Conservation (phyloP, 257 asterid species). For the Ajuga chamaepitys region DNA sequence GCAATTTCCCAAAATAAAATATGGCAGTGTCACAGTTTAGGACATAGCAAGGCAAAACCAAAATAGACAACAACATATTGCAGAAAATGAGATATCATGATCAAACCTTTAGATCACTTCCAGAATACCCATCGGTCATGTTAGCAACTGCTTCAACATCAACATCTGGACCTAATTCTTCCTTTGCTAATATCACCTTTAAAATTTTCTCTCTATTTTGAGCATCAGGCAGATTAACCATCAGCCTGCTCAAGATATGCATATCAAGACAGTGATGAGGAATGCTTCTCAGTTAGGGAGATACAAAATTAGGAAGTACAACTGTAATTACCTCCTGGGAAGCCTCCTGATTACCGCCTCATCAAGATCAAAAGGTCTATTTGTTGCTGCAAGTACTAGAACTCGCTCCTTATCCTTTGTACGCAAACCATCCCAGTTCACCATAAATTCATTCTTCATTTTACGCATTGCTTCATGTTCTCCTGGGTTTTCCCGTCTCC, state of each 20-base stretch:
- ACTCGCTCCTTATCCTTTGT: conserved; percentile 46
- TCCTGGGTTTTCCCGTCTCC: conserved; percentile 37
- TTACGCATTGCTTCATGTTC: conserved; percentile 50
- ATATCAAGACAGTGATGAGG: neutral
- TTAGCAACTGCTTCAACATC: conserved; percentile 41
- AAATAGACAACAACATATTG: neutral
- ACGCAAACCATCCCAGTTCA: conserved; percentile 50
- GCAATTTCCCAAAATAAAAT: neutral
- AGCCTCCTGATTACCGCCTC: conserved; percentile 60
- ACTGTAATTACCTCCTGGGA: conserved; percentile 34
- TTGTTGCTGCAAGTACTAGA: conserved; percentile 51
- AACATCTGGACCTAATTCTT: conserved; percentile 29
- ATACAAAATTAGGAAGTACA: neutral
- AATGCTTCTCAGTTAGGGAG: neutral
- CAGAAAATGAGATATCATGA: neutral
- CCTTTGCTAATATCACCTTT: conserved; percentile 37
- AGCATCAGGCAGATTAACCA: conserved; percentile 45
- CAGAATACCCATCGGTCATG: conserved; percentile 51
- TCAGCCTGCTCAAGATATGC: conserved; percentile 31
- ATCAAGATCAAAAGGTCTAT: conserved; percentile 51
- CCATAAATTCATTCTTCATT: conserved; percentile 56
- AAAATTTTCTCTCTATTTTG: conserved; percentile 36
- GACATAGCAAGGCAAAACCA: neutral
- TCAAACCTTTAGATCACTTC: conserved; percentile 51
- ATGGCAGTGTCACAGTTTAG: neutral